phyloP scores from a whole-genome alignment of 768 basidiomycete species.

The Lepiota subincarnata region DNA sequence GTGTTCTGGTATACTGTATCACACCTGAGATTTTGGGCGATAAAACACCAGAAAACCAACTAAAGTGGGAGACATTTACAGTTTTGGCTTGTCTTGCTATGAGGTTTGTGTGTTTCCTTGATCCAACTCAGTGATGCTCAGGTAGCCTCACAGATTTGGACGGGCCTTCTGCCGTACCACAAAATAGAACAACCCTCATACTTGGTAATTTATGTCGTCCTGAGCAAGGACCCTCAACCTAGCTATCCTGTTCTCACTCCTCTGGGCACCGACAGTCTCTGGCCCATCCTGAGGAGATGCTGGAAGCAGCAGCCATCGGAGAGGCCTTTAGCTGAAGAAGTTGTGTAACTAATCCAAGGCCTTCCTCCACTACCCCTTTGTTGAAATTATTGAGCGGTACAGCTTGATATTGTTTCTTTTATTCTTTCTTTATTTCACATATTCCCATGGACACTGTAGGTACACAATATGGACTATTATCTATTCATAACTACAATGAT shows the following conservation, averaged over 20 bases:
- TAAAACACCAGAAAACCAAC: conserved; percentile 2
- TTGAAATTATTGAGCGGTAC: no score
- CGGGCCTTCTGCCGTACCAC: not conserved
- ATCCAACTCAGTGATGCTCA: not conserved
- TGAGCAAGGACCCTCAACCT: not conserved
- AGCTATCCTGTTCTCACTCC: not conserved
- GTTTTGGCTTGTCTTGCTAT: conserved; percentile 13
- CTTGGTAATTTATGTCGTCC: not conserved
- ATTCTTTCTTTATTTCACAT: no score
- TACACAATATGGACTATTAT: no score
- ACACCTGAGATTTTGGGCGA: conserved; percentile 15
- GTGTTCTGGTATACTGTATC: conserved; percentile 13
- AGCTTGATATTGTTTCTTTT: no score
- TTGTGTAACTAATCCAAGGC: no score
- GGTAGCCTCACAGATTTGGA: not conserved
- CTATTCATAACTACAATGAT: no score
- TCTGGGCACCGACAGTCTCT: not conserved
- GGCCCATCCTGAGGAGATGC: conserved; percentile 8
- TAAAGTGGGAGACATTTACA: conserved; percentile 18
- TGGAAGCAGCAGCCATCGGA: not conserved
- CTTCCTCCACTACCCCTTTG: no score
- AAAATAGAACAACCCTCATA: not conserved
- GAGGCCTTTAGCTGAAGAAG: not conserved
- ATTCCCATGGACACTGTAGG: no score
- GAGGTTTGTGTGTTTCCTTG: conserved; percentile 11